These are phyloP conservation scores for Penicillium atrosanguineum DNA, from an alignment of 495 filamentous ascomycete species.

Conservation along the genomic window DNA sequence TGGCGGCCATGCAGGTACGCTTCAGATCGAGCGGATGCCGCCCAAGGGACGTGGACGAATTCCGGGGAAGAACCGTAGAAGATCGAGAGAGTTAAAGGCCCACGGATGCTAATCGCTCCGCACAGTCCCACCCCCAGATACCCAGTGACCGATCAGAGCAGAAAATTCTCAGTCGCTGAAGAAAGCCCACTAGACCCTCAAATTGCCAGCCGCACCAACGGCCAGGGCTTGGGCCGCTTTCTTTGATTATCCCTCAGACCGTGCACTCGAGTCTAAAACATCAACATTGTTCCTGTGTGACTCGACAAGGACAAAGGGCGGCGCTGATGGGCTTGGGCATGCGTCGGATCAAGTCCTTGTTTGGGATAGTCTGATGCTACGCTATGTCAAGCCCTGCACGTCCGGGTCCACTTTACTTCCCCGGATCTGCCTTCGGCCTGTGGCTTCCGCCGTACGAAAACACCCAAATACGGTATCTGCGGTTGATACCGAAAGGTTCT, in stretches of 20 bases:
- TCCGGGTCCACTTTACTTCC: not conserved
- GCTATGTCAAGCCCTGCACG: not conserved
- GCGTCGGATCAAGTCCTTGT: constrained; percentile 1
- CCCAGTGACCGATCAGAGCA: not conserved
- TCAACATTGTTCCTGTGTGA: not conserved
- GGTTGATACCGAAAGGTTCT: not conserved
- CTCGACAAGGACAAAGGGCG: not conserved
- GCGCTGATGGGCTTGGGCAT: not conserved
- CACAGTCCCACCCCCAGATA: not conserved
- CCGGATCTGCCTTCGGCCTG: constrained; percentile 6
- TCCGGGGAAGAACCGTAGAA: not conserved
- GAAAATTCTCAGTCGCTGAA: not conserved
- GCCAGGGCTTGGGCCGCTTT: not conserved
- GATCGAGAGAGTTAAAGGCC: not conserved
- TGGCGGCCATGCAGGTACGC: constrained; percentile 10
- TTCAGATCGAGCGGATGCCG: constrained; percentile 1
- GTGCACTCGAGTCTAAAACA: not conserved
- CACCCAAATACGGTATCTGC: too few relatives aligned
- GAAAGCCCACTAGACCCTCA: not conserved
- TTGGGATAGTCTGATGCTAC: constrained; percentile 3
- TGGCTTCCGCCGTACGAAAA: too few relatives aligned
- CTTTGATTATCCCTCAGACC: not conserved
- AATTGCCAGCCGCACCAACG: not conserved
- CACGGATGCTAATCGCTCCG: not conserved
- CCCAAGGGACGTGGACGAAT: not conserved